A percentile compares a stretch with the other conserved stretches of the same genome.
phyloP scores from a whole-genome alignment of 2,329 filamentous ascomycete species.

The Diaporthe amygdali region DNA sequence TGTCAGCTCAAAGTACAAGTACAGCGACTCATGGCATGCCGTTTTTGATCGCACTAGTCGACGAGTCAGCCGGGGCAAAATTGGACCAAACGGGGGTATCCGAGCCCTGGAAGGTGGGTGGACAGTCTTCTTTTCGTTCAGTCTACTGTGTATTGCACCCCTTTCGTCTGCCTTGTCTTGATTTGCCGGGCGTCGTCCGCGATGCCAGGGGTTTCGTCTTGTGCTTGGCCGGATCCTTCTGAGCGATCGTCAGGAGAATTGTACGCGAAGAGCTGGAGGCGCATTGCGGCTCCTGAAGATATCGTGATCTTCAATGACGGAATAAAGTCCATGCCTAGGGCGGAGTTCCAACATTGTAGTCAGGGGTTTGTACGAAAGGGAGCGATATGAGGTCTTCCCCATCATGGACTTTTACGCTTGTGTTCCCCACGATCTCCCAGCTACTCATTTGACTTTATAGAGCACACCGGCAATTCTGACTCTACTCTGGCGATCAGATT shows the following conservation, averaged over 20 bases:
- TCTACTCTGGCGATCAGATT: not conserved
- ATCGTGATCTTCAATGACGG: slow-evolving; percentile 7
- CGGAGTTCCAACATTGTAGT: not conserved
- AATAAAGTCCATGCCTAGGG: not conserved
- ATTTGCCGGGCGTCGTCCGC: not conserved
- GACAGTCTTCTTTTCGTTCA: not conserved
- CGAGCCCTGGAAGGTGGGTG: not conserved
- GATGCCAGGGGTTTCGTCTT: not conserved
- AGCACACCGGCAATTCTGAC: not conserved
- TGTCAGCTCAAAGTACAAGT: no score
- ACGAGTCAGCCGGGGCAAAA: slow-evolving; percentile 1
- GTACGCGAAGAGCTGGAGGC: not conserved
- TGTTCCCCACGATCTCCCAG: not conserved
- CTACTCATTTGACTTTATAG: not conserved
- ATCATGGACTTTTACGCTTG: not conserved
- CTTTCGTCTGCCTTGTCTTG: not conserved
- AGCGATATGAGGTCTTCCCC: not conserved
- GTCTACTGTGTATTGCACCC: not conserved
- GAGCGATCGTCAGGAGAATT: not conserved
- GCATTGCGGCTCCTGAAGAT: not conserved
- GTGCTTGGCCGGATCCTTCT: not conserved
- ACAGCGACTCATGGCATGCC: not conserved
- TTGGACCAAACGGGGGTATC: not conserved
- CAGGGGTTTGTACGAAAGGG: not conserved
- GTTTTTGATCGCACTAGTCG: not conserved